Percentiles rank a stretch among this genome's conserved stretches.
phyloP scores from a whole-genome alignment of 2,329 filamentous ascomycete species.

The Fusarium algeriense region DNA sequence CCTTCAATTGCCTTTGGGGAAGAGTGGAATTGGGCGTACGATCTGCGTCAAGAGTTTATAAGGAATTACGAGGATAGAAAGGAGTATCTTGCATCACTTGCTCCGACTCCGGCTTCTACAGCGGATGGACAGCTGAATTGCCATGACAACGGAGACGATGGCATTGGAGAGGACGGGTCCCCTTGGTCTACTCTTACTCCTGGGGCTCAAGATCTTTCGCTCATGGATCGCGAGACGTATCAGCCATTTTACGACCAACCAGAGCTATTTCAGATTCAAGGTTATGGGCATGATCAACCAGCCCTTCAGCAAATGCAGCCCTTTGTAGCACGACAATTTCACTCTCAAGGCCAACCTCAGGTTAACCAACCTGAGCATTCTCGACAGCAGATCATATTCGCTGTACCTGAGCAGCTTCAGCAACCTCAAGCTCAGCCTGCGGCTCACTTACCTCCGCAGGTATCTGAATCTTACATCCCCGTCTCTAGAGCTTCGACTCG shows the following conservation, averaged over 20 bases:
- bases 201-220: background rate
- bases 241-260: background rate
- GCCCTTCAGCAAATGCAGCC: background rate
- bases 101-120: no score
- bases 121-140: background rate
- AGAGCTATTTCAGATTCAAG: background rate
- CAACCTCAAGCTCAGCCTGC: background rate
- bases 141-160: background rate
- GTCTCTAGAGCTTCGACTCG: background rate
- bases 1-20: no score
- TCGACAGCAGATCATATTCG: background rate
- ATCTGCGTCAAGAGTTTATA: no score
- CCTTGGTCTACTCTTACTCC: background rate
- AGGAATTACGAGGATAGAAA: no score
- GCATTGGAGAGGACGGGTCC: background rate
- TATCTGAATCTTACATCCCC: background rate
- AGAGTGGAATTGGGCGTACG: no score
- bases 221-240: background rate
- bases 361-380: fast-evolving
- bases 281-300: background rate
- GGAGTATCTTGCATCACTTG: no score
- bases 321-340: background rate
- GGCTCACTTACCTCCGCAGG: background rate
- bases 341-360: background rate
- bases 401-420: background rate